A percentile compares a stretch with the other conserved stretches of the same genome.
These are phyloP conservation scores for Carex myosuroides DNA, from an alignment of 176 grass and related monocot genomes.

Conservation along the genomic window DNA sequence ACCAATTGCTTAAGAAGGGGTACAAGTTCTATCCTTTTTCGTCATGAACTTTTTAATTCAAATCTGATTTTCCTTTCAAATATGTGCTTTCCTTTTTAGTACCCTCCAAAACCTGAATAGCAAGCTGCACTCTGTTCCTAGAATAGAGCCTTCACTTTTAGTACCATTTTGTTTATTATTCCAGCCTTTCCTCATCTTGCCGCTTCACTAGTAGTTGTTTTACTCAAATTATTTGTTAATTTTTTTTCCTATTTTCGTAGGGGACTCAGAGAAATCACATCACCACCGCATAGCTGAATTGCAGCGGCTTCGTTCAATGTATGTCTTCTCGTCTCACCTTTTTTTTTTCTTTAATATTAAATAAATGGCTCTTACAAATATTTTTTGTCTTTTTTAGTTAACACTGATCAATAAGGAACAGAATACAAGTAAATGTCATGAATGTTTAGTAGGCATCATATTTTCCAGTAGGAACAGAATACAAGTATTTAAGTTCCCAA, in stretches of 20 bases:
- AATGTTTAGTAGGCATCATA: background rate
- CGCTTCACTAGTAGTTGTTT: background rate
- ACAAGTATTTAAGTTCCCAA: background rate
- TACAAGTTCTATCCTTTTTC: slow-evolving; percentile 21
- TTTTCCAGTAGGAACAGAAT: background rate
- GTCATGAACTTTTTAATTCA: background rate
- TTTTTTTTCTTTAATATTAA: background rate
- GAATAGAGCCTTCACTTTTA: background rate
- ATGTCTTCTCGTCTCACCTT: slow-evolving; percentile 1
- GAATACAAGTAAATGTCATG: background rate
- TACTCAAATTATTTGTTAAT: slow-evolving; percentile 20
- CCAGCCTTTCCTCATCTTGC: background rate
- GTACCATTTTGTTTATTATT: background rate
- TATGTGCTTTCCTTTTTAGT: background rate
- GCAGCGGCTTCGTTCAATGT: slow-evolving; percentile 92
- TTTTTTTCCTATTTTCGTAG: slow-evolving; percentile 33
- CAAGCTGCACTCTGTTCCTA: background rate
- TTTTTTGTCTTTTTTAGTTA: background rate
- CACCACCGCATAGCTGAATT: slow-evolving; percentile 79
- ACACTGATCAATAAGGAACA: background rate
- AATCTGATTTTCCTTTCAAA: background rate
- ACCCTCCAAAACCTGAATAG: background rate
- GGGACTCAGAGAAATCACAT: slow-evolving; percentile 95
- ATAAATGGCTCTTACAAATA: background rate
- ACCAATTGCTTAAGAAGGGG: slow-evolving; percentile 94